Evolutionary conservation across 805 yeast species (phyloP), one percentile per base, ranked within the genome.

Genomic region (Limtongia smithiae): DNA sequence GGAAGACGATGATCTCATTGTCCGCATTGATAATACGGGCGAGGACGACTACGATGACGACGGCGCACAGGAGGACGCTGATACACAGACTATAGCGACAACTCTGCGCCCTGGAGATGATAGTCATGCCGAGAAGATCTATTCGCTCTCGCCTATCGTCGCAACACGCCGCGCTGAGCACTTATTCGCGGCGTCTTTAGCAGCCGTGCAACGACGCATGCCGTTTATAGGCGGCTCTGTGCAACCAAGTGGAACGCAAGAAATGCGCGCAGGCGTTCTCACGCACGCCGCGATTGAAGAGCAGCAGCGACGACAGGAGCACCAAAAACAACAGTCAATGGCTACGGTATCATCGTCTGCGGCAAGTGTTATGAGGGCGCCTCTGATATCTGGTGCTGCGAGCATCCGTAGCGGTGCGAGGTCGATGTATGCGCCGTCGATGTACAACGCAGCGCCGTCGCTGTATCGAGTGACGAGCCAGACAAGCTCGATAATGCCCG

Each of bases 161-260:
- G 51, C 54, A 3, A 51, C 45, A 35, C 44, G 42, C 21, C 48
- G 51, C 3, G 54, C 57, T 1, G 57, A 53, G 20, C 46, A 46
- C 21, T 17, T 53, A 8, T 41, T 38, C 11, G 11, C 30, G 21
- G 40, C 55, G 35, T 45, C 46, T n/a, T 37, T 48, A 18, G n/a
- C 46, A 12, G 18, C 34, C 3, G 35, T 44, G n/a, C n/a, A n/a
- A n/a, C n/a, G n/a, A n/a, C n/a, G n/a, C n/a, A n/a, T n/a, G n/a
- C n/a, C n/a, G n/a, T n/a, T n/a, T n/a, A n/a, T n/a, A n/a, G n/a
- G n/a, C n/a, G n/a, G n/a, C n/a, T n/a, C n/a, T n/a, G n/a, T n/a
- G n/a, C n/a, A n/a, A n/a, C n/a, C n/a, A n/a, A n/a, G n/a, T n/a
- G n/a, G n/a, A n/a, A n/a, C n/a, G n/a, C n/a, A n/a, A n/a, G n/a